Base-by-base conservation (phyloP, 306 rosid genomes). In the Lathyrus oleraceus region DNA sequence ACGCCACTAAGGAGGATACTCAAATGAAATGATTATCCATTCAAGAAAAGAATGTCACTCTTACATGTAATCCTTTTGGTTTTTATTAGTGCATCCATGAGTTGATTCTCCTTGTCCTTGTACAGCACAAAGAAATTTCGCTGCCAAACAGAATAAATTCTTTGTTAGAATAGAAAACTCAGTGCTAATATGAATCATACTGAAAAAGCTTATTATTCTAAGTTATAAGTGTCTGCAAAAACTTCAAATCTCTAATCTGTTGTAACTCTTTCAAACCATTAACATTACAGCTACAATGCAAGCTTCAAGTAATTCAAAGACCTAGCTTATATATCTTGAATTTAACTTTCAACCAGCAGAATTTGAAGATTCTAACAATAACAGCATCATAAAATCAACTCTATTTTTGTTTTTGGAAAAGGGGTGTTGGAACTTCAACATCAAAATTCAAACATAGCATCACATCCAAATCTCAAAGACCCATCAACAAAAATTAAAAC, bases 31-130 rank as follows among this genome's bases (percentile, higher is more conserved):
- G 15, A 45, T 7, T 42, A 57, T 43, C 70, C 65, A 61, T 72
- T 63, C 23, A 25, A 23, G 3, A 76, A 71, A 76, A 76, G 49
- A 14, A 39, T 42, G 70, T 20, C 61, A 77, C 59, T 65, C 81
- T 71, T 71, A 93, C 98, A 84, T 54, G 72, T 72, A 51, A 71
- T 88, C 85, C 69, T 81, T 73, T 49, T 70, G 81, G 65, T 71
- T 72, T 28, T 84, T 80, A 68, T 71, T 79, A 43, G 89, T 82
- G 74, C 77, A 71, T 83, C 83, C 61, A 79, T 30, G 62, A 25
- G 15, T 62, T 39, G 79, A 56, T 69, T 76, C 76, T 76, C 84
- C 75, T 48, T 70, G 78, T 73, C 83, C 75, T 48, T 73, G 83
- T 17, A 61, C 59, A 16, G 78, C 54, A 72, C 84, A 61, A 62